These are phyloP conservation scores for Fusarium phyllophilum DNA, from an alignment of 2,329 filamentous ascomycete genomes.

Conservation along the genomic window DNA sequence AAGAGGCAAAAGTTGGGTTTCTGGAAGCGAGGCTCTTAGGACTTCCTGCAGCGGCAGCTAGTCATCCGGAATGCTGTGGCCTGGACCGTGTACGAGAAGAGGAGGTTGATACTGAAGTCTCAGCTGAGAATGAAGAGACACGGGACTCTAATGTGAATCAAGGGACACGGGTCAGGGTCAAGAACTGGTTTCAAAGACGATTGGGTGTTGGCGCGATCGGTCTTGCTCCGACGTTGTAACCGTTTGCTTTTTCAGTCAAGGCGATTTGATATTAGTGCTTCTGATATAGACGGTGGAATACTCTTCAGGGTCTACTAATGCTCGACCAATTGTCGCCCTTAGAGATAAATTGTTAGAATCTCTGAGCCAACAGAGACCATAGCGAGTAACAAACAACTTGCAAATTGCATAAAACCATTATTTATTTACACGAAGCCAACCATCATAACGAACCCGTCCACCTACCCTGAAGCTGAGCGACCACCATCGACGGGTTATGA, in stretches of 20 bases:
- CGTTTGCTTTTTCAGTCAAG: rapidly evolving
- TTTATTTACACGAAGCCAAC: neutral
- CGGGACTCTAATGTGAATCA: rapidly evolving
- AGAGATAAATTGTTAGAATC: rapidly evolving
- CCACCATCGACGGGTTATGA: neutral
- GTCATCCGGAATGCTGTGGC: neutral
- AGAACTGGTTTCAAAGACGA: neutral
- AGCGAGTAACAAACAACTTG: neutral
- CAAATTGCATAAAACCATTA: neutral
- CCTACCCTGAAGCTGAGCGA: neutral
- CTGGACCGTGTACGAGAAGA: neutral
- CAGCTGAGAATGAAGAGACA: neutral
- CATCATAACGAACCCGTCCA: neutral
- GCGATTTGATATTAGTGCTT: rapidly evolving
- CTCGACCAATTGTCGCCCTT: neutral
- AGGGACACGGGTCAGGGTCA: neutral
- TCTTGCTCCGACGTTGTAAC: neutral
- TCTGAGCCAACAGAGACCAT: neutral
- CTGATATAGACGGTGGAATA: neutral
- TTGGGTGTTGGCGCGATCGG: neutral
- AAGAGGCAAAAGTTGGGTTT: neutral
- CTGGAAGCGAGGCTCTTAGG: neutral
- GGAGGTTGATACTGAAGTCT: neutral
- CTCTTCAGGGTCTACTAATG: rapidly evolving
- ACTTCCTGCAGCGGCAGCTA: neutral